Base-by-base conservation (phyloP, 2,329 filamentous ascomycete species). In the Pseudocercospora vitis region DNA sequence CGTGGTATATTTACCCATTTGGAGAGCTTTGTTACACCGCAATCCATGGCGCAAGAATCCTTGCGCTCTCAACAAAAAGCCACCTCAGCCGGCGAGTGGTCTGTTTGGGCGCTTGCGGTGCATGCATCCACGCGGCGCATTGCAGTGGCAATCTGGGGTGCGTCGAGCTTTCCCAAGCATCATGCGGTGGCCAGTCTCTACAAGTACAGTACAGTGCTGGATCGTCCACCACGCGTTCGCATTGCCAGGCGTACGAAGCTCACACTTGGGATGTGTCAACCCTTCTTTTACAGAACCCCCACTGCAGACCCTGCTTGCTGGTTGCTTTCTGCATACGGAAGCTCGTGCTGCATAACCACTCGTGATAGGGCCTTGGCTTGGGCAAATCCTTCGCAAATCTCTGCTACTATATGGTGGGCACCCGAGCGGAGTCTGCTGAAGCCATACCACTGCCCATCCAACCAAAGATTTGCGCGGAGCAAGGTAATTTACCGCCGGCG, bases 101-200 rank as follows among this genome's bases (percentile, higher is more conserved):
- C 21, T 45, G 42, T 18, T 24, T 31, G 23, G 50, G 24, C 16
- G 21, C 45, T 52, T 44, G 42, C 35, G 35, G 50, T 52, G 42
- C 29, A 21, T 26, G 48, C 48, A 21, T 48, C 44, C 21, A 47
- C 26, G 48, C n/a, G n/a, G n/a, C n/a, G n/a, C n/a, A n/a, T n/a
- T n/a, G n/a, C 52, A 39, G 42, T 51, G 48, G 48, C 53, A 45
- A 55, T 48, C 53, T 52, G 53, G 48, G 48, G 53, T 55, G 44
- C 52, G 19, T 46, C 42, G 8, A 29, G 26, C 26, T 29, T 29
- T 29, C 11, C 26, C 6, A 11, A 11, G 6, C 11, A 29, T 29
- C 26, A 6, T 29, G 26, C 26, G 6, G 26, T 29, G n/a, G n/a
- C n/a, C 26, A 29, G 26, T 29, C 26, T 29, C 6, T 11, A 29